Base-by-base conservation (phyloP, 805 yeast species). In the Candida berthetii region DNA sequence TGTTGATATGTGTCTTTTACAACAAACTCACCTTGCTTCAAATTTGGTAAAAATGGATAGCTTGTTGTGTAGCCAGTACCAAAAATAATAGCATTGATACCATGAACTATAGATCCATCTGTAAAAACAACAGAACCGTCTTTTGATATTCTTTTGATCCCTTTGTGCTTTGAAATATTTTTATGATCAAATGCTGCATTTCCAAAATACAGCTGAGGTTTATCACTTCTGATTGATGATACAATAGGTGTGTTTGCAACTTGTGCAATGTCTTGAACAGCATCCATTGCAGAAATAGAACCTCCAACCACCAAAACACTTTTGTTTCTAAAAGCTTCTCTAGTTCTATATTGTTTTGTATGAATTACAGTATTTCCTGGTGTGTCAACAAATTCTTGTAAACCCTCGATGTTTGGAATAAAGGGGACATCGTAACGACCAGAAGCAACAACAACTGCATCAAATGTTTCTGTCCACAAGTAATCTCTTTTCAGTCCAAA, bases 31-130 rank as follows among this genome's bases (percentile, higher is more conserved):
- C 56, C 45, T 3, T 58, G 57, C 25, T 47, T 43, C 14, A 42
- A 40, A 15, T 48, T 39, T 42, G 40, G 49, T 9, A 45, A 44
- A 42, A 58, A 62, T 27, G 67, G 67, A 48, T 50, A 67, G 41
- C 60, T 64, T 48, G 76, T 74, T 27, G 71, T 64, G 56, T 80
- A 85, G 1, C 91, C 91, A 0, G 91, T 84, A 34, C 82, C 82
- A 54, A 76, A 80, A 8, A 84, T 58, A n/a, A 85, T 64, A 28
- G 50, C 50, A 48, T 82, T 86, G 29, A 81, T 65, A 27, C 29
- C 29, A 11, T 27, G n/a, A 27, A 27, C 29, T 5, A 9, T 13
- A 10, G 13, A 4, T 11, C n/a, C n/a, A 4, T 27, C 29, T 5
- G 13, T 27, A 1, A 47, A 43, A 1, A 76, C 45, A 10, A 46